These are phyloP conservation scores for Colletotrichum horii DNA, from an alignment of 2,329 filamentous ascomycete genomes.

Conservation along the genomic window DNA sequence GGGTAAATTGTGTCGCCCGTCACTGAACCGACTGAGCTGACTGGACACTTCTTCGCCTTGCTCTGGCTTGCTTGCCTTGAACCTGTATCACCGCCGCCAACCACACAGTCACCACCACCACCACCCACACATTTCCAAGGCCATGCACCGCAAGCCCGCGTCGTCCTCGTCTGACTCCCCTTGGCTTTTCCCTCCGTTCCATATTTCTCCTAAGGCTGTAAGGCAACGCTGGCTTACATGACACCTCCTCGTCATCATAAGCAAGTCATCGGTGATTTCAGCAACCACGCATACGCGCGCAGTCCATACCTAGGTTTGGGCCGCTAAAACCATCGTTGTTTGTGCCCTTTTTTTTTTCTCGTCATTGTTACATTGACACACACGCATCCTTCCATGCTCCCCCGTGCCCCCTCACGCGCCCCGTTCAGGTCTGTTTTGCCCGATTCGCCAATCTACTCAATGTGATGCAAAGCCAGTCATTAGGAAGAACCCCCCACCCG, in stretches of 20 bases:
- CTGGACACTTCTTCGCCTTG: not conserved
- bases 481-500: not conserved
- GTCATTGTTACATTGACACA: not conserved
- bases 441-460: conserved; percentile 10
- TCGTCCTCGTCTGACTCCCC: not conserved
- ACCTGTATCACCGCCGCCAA: not conserved
- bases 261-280: not conserved
- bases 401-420: not conserved
- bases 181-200: not conserved
- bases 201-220: not conserved
- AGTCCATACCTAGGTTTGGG: not conserved
- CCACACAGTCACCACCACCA: not conserved
- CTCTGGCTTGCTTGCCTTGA: not conserved
- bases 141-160: not conserved
- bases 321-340: not conserved
- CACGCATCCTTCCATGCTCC: not conserved
- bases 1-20: conserved; percentile 5
- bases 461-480: not conserved
- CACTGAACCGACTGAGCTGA: not conserved
- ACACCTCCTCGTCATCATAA: not conserved
- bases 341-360: not conserved
- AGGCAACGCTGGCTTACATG: not conserved
- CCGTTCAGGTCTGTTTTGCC: not conserved
- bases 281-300: not conserved
- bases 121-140: not conserved